These are phyloP conservation scores for Eleusine indica DNA, from an alignment of 176 grass and related monocot genomes.

Conservation along the genomic window DNA sequence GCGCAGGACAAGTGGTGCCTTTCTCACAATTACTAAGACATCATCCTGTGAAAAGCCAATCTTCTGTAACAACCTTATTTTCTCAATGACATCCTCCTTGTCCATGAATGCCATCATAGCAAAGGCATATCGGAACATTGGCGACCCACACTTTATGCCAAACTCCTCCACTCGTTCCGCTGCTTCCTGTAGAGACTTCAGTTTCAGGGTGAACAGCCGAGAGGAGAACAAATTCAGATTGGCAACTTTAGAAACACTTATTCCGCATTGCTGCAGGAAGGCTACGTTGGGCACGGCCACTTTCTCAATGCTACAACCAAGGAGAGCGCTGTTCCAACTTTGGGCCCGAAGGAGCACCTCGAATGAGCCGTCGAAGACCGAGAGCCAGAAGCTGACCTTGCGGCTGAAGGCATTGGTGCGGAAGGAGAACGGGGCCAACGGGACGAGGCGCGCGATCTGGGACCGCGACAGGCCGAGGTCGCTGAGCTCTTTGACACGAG, in stretches of 20 bases:
- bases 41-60: constrained; percentile 11
- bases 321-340: neutral
- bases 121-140: constrained; percentile 11
- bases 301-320: constrained; percentile 2
- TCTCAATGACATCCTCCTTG: neutral
- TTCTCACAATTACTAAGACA: neutral
- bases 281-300: constrained; percentile 29
- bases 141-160: neutral
- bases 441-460: constrained; percentile 37
- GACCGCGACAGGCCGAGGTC: constrained; percentile 37
- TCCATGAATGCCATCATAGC: neutral
- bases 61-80: neutral
- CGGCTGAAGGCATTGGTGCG: neutral
- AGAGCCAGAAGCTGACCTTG: constrained; percentile 40
- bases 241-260: neutral
- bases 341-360: neutral
- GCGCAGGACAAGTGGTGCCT: neutral
- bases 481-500: constrained; percentile 16
- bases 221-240: neutral
- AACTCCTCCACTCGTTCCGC: constrained; percentile 15
- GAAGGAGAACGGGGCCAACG: neutral
- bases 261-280: constrained; percentile 27
- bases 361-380: constrained; percentile 15
- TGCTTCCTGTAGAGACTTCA: neutral
- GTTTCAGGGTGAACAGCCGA: constrained; percentile 11